Percentiles rank a stretch among this genome's conserved stretches.
These are phyloP conservation scores for Barnettozyma californica DNA, from an alignment of 805 yeast genomes.

Conservation along the genomic window DNA sequence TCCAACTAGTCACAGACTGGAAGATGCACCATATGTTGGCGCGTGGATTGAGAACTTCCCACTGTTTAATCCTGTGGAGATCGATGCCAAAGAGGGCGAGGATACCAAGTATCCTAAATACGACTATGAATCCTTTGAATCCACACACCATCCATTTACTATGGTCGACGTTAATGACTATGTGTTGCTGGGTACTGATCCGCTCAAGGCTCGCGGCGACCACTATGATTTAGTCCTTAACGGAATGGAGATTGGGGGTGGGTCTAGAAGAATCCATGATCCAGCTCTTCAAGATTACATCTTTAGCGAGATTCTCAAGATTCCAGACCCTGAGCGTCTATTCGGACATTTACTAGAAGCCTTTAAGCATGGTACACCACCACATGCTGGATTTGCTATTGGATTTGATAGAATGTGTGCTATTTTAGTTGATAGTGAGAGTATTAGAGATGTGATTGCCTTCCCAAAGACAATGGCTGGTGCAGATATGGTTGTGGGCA, in stretches of 20 bases:
- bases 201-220: constrained; percentile 71
- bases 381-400: constrained; percentile 95
- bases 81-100: constrained; percentile 32
- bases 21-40: constrained; percentile 39
- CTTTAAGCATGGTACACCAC: constrained; percentile 90
- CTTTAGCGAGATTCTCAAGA: constrained; percentile 57
- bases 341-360: constrained; percentile 88
- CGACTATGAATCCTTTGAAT: constrained; percentile 39
- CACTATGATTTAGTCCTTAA: constrained; percentile 92
- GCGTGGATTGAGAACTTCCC: constrained; percentile 94
- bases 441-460: constrained; percentile 90
- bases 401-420: constrained; percentile 95
- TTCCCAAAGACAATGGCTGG: constrained; percentile 94
- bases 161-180: constrained; percentile 78
- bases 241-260: constrained; percentile 97
- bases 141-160: constrained; percentile 98
- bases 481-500: constrained; percentile 77
- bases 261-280: constrained; percentile 92
- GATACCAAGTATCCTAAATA: constrained; percentile 55
- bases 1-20: constrained; percentile 40
- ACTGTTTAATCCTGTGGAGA: constrained; percentile 62
- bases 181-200: constrained; percentile 44
- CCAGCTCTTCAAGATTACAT: constrained; percentile 69
- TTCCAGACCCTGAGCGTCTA: constrained; percentile 50
- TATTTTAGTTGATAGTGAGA: constrained; percentile 70